A percentile compares a stretch with the other conserved stretches of the same genome.
These are phyloP conservation scores for Alternaria burnsii DNA, from an alignment of 2,329 filamentous ascomycete species.

Conservation along the genomic window DNA sequence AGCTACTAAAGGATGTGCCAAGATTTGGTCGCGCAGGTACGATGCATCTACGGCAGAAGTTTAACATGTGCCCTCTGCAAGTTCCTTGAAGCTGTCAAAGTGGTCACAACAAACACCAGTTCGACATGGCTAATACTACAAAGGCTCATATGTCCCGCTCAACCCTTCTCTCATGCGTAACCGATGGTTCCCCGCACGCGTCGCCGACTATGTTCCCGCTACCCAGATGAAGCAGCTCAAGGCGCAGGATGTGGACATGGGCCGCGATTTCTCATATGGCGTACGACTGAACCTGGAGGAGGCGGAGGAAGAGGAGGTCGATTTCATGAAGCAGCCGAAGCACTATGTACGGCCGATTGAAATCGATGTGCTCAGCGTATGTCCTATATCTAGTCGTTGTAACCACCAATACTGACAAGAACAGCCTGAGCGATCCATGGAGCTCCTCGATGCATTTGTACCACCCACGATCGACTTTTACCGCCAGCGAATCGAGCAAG, in stretches of 20 bases:
- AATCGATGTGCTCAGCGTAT: slow-evolving; percentile 52
- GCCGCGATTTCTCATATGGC: slow-evolving; percentile 59
- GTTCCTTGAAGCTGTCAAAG: slow-evolving; percentile 4
- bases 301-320: slow-evolving; percentile 34
- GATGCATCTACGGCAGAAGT: slow-evolving; percentile 10
- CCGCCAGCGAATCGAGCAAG: slow-evolving; percentile 54
- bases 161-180: slow-evolving; percentile 64
- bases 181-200: slow-evolving; percentile 60
- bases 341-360: slow-evolving; percentile 51
- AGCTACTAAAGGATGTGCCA: slow-evolving; percentile 61
- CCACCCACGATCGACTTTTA: slow-evolving; percentile 59
- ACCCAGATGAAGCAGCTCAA: slow-evolving; percentile 57
- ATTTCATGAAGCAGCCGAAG: slow-evolving; percentile 24
- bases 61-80: background rate
- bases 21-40: slow-evolving; percentile 58
- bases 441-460: slow-evolving; percentile 59
- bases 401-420: slow-evolving; percentile 26
- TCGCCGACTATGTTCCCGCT: slow-evolving; percentile 62
- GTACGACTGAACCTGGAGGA: slow-evolving; percentile 42
- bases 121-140: slow-evolving; percentile 26
- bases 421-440: slow-evolving; percentile 55
- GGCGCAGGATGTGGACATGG: slow-evolving; percentile 54
- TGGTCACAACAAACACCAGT: background rate
- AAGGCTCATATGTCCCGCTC: slow-evolving; percentile 63
- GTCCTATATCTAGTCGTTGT: slow-evolving; percentile 10